These are phyloP conservation scores for Gliomastix tumulicola DNA, from an alignment of 2,329 filamentous ascomycete genomes.

Conservation along the genomic window DNA sequence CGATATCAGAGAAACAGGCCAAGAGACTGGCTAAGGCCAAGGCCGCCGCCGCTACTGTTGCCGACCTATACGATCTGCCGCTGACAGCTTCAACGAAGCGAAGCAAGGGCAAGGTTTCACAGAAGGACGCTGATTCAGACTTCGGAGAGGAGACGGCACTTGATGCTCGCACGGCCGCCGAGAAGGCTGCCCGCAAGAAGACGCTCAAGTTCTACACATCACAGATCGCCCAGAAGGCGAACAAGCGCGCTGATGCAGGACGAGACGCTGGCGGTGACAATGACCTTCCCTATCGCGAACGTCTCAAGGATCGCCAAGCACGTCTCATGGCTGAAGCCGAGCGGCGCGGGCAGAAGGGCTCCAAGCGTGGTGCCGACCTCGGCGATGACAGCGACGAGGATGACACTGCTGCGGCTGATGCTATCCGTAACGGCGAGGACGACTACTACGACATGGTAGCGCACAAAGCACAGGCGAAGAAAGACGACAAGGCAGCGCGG, in stretches of 20 bases:
- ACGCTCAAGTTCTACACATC: conserved; percentile 96
- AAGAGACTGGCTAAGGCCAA: conserved; percentile 40
- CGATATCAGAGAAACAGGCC: conserved; percentile 27
- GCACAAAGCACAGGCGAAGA: conserved; percentile 60
- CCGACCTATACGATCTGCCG: conserved; percentile 59
- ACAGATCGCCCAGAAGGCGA: conserved; percentile 91
- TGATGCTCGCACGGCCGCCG: conserved; percentile 70
- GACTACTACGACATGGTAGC: conserved; percentile 91
- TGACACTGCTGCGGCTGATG: conserved; percentile 47
- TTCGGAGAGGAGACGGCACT: conserved; percentile 85
- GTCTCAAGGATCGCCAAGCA: conserved; percentile 76
- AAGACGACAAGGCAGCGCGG: conserved; percentile 60
- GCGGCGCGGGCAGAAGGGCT: conserved; percentile 64
- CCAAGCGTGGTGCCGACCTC: conserved; percentile 58
- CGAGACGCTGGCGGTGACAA: conserved; percentile 71
- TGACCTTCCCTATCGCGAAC: conserved; percentile 83
- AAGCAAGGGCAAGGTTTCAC: conserved; percentile 32
- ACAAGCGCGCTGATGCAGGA: conserved; percentile 69
- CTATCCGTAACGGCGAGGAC: conserved; percentile 52
- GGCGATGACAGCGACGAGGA: conserved; percentile 63
- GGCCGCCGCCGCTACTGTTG: conserved; percentile 63
- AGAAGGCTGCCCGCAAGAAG: conserved; percentile 87
- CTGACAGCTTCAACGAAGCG: conserved; percentile 33
- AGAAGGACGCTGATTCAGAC: conserved; percentile 60
- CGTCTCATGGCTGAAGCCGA: conserved; percentile 86